Evolutionary conservation across 345 rosid genomes (phyloP), one percentile per base, ranked within the genome.

Genomic region (Anacardium occidentale): DNA sequence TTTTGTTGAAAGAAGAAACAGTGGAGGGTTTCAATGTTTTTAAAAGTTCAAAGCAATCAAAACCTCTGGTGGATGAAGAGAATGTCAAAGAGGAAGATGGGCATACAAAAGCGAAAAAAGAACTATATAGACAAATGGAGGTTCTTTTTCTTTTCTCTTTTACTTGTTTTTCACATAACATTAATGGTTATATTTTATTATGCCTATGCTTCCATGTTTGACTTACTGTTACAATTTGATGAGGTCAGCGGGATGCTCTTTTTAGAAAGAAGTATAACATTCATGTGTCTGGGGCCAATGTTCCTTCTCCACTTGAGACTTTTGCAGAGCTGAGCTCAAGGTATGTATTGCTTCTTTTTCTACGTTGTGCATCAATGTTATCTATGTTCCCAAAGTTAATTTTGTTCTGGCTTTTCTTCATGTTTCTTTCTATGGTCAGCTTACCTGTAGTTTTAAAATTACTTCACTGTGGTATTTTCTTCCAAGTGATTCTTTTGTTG

Each of bases 21-120:
- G 97, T 90, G 70, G 92, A 90, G 72, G 97, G 97, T 50, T 86
- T 94, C 76, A 87, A 59, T 83, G 97, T 94, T 66, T 92, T 89
- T 78, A 87, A 82, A 79, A 74, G 79, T 71, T 83, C 92, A 68
- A 85, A 77, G n/a, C 14, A 82, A 72, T 54, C 79, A 20, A 78
- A 69, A 26, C 44, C 53, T 68, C 44, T 51, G 2, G 44, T 25
- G 15, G 76, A 64, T n/a, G 72, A 87, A 72, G 71, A 70, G 65
- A 75, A 73, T 21, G 70, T 69, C 6, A 62, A 65, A 52, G 82
- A 32, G 40, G 79, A 72, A 13, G 80, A 78, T 40, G 81, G 74
- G 55, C 56, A 70, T 56, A 56, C 75, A 29, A 76, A 73, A 69
- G 83, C 79, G 21, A 83, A 82, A 79, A 93, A 89, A 83, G 89